A percentile compares a stretch with the other conserved stretches of the same genome.
Conservation (phyloP, 441 rosid genomes). For the Lepidium campestre region DNA sequence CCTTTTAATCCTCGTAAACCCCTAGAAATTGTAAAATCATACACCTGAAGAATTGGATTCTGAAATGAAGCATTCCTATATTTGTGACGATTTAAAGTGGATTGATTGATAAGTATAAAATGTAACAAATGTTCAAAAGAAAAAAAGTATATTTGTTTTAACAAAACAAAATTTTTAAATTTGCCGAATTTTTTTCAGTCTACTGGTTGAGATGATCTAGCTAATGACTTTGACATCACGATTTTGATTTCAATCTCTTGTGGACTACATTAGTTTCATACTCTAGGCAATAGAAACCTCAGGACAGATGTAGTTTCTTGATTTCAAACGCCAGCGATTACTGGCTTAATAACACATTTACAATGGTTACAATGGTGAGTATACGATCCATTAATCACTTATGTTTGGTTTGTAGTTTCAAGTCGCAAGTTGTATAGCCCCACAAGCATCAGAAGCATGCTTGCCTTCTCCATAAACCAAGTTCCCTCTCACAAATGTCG, state of each 20-base stretch:
- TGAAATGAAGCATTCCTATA: background rate
- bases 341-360: background rate
- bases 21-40: background rate
- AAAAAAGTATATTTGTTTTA: no score
- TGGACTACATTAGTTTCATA: no score
- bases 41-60: background rate
- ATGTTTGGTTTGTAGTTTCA: slow-evolving; percentile 1
- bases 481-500: slow-evolving; percentile 87
- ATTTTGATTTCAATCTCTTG: no score
- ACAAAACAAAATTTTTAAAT: no score
- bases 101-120: no score
- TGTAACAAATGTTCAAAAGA: no score
- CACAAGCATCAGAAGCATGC: slow-evolving; percentile 81
- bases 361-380: background rate
- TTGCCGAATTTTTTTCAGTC: no score
- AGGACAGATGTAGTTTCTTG: background rate
- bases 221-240: no score
- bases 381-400: background rate
- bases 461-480: slow-evolving; percentile 69
- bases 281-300: no score
- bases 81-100: no score
- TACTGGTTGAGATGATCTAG: no score
- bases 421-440: slow-evolving; percentile 51
- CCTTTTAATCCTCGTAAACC: background rate
- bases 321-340: background rate